Evolutionary conservation across 352 stramenopile genomes (phyloP).

Genomic region (Phytopythium helicoides): DNA sequence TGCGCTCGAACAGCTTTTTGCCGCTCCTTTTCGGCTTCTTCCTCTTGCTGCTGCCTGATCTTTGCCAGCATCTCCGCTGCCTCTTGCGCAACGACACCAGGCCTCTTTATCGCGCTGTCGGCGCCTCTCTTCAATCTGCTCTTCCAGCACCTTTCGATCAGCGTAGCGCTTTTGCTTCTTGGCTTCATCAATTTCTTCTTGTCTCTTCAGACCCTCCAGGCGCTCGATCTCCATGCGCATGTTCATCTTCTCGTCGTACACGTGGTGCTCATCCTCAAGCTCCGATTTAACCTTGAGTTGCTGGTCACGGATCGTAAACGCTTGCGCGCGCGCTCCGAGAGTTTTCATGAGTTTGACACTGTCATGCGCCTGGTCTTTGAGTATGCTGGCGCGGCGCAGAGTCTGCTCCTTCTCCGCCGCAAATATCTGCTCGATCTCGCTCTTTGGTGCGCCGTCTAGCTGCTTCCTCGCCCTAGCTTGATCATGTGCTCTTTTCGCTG

Average conservation of each 20-base stretch:
- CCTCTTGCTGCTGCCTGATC: slow-evolving; percentile 73
- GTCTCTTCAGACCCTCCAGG: slow-evolving; percentile 88
- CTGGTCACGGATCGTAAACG: slow-evolving; percentile 95
- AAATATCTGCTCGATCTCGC: slow-evolving; percentile 75
- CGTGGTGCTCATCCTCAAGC: slow-evolving; percentile 67
- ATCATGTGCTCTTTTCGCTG: slow-evolving; percentile 83
- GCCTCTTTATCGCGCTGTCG: slow-evolving; percentile 43
- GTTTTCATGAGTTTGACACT: slow-evolving; percentile 94
- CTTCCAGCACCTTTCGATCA: slow-evolving; percentile 86
- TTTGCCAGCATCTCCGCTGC: slow-evolving; percentile 86
- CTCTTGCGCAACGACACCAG: slow-evolving; percentile 61
- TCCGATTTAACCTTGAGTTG: slow-evolving; percentile 76
- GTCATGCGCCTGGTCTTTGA: slow-evolving; percentile 85
- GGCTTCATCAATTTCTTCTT: slow-evolving; percentile 87
- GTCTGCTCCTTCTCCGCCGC: slow-evolving; percentile 66
- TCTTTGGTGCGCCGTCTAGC: slow-evolving; percentile 62
- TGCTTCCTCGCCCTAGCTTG: slow-evolving; percentile 59
- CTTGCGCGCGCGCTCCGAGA: slow-evolving; percentile 86
- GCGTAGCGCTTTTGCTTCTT: slow-evolving; percentile 85
- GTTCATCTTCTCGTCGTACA: slow-evolving; percentile 95
- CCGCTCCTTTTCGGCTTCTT: slow-evolving; percentile 72
- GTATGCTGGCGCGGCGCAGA: slow-evolving; percentile 39
- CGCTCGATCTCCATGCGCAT: slow-evolving; percentile 94
- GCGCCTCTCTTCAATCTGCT: slow-evolving; percentile 74
- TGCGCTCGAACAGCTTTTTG: slow-evolving; percentile 53